Percentiles rank a stretch among this genome's conserved stretches.
Evolutionary conservation across 352 stramenopile species (phyloP).

Genomic region (Phytophthora kernoviae): DNA sequence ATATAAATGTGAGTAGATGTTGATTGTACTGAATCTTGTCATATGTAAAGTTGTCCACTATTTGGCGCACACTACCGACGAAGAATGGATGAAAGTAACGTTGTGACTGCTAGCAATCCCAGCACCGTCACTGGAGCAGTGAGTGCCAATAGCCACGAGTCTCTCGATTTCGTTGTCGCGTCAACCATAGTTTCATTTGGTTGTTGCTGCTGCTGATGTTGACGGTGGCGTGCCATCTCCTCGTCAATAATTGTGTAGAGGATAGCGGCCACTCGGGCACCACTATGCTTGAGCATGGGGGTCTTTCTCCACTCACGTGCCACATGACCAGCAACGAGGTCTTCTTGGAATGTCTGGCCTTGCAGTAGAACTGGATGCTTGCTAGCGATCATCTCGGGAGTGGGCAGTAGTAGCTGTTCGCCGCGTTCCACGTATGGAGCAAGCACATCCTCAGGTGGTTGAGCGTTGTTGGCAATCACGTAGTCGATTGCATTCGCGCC

Average conservation of each 20-base stretch:
- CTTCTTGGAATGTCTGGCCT: constrained; percentile 80
- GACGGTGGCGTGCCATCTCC: constrained; percentile 61
- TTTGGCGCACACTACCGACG: constrained; percentile 7
- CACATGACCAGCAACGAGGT: constrained; percentile 41
- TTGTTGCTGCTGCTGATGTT: constrained; percentile 18
- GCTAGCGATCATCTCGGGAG: constrained; percentile 54
- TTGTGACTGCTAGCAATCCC: constrained; percentile 31
- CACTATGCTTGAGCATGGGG: constrained; percentile 87
- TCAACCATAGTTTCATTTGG: constrained; percentile 2
- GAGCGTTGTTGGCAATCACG: constrained; percentile 83
- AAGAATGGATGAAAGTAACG: constrained; percentile 31
- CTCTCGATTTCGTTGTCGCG: constrained; percentile 4
- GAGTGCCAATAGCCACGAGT: constrained; percentile 4
- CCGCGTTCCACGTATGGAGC: constrained; percentile 72
- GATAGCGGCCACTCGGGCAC: constrained; percentile 75
- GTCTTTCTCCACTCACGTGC: constrained; percentile 80
- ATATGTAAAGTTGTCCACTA: background rate
- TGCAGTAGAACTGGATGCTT: constrained; percentile 75
- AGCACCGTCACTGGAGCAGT: constrained; percentile 23
- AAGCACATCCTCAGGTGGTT: constrained; percentile 57
- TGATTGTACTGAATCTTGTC: constrained; percentile 10
- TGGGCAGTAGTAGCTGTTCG: constrained; percentile 75
- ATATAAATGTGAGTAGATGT: constrained; percentile 15
- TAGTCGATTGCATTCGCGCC: constrained; percentile 83
- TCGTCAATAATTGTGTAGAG: constrained; percentile 89